Evolutionary conservation across 2,329 filamentous ascomycete species (phyloP).

Genomic region (Cadophora luteo-olivacea): DNA sequence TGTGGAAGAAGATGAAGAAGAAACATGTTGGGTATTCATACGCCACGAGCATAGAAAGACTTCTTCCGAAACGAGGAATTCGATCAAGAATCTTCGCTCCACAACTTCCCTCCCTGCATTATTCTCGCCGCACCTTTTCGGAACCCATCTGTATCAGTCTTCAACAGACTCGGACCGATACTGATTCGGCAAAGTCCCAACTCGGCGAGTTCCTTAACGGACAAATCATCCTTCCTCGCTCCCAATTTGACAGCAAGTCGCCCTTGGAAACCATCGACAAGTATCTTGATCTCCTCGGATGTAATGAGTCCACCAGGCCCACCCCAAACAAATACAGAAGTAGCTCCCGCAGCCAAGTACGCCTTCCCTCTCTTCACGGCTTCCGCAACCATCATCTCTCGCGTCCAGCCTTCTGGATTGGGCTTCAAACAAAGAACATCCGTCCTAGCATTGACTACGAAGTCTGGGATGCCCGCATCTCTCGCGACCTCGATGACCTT

Average conservation of each 20-base stretch:
- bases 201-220: conserved; percentile 51
- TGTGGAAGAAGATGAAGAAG: too few relatives aligned
- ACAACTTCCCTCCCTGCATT: conserved; percentile 10
- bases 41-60: too few relatives aligned
- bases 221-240: conserved; percentile 48
- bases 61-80: too few relatives aligned
- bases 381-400: conserved; percentile 40
- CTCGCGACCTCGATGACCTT: conserved; percentile 51
- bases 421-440: conserved; percentile 54
- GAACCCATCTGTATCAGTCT: conserved; percentile 46
- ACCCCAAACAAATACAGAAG: conserved; percentile 67
- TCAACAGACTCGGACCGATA: conserved; percentile 56
- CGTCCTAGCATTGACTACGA: conserved; percentile 63
- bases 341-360: conserved; percentile 64
- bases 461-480: conserved; percentile 57
- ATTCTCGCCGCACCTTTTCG: conserved; percentile 20
- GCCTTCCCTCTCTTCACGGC: conserved; percentile 59
- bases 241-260: conserved; percentile 56
- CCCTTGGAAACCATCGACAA: conserved; percentile 57
- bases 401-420: conserved; percentile 37
- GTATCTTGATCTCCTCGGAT: conserved; percentile 52
- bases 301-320: conserved; percentile 51
- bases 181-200: conserved; percentile 63
- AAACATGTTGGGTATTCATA: too few relatives aligned
- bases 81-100: background rate